A percentile compares a stretch with the other conserved stretches of the same genome.
These are phyloP conservation scores for Talaromyces verruculosus DNA, from an alignment of 2,329 filamentous ascomycete species.

Conservation along the genomic window DNA sequence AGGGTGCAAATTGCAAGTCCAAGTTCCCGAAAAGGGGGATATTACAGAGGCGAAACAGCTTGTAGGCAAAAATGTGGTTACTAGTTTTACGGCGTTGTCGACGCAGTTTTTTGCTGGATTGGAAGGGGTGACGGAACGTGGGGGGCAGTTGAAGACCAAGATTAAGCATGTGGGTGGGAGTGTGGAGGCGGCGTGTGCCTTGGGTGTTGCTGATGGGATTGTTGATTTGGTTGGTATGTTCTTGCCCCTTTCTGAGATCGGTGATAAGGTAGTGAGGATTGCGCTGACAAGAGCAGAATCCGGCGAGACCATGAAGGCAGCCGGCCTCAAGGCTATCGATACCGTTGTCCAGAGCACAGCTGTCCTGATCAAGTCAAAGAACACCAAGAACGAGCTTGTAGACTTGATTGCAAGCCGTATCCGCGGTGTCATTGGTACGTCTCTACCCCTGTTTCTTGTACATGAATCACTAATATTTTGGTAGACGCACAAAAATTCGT, in stretches of 20 bases:
- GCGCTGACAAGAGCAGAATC: conserved; percentile 63
- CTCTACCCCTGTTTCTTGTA: not conserved
- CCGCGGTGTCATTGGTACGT: conserved; percentile 80
- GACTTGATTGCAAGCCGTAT: conserved; percentile 84
- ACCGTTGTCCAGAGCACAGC: conserved; percentile 87
- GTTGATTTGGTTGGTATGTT: conserved; percentile 84
- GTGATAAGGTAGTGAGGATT: too few relatives aligned
- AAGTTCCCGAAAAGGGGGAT: conserved; percentile 82
- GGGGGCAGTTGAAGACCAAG: conserved; percentile 52
- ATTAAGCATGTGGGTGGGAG: conserved; percentile 94
- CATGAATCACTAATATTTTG: not conserved
- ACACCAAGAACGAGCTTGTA: conserved; percentile 77
- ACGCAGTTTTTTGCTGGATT: conserved; percentile 79
- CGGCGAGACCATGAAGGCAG: conserved; percentile 96
- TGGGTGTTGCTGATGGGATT: conserved; percentile 94
- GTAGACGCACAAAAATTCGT: conserved; percentile 84
- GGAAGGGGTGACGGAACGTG: conserved; percentile 52
- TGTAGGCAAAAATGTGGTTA: conserved; percentile 89
- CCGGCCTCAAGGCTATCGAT: conserved; percentile 88
- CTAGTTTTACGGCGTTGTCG: conserved; percentile 86
- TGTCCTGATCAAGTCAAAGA: conserved; percentile 86
- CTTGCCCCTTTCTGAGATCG: too few relatives aligned
- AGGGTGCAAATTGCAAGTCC: conserved; percentile 89
- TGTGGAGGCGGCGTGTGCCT: conserved; percentile 92
- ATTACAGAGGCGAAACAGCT: conserved; percentile 71